Base-by-base conservation (phyloP, 1,139 yeast species). In the Hansenula sp. region DNA sequence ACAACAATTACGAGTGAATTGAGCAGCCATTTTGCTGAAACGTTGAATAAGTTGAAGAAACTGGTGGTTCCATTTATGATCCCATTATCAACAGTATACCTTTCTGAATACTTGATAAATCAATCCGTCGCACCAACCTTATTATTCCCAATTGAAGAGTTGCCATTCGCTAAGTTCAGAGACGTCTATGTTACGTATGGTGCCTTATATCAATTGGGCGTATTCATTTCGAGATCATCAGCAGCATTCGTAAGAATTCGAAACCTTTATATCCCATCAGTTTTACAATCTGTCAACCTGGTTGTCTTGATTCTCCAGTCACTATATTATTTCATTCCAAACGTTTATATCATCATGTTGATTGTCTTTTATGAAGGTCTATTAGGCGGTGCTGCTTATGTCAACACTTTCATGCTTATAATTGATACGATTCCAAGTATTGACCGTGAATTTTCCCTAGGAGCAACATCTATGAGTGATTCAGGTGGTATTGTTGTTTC, bases 121-220 rank as follows among this genome's bases (percentile, higher is more conserved):
- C 98, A 91, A 61, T 96, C 96, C 0, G 77, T 93, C 1, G 75
- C 96, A 0, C 97, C 97, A 0, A 91, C 97, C 0, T 66, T 91
- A 38, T 66, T 91, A 5, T 91, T 86, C 56, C 91, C 94, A 0
- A 57, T 89, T 10, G 77, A 80, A 1, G 74, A 76, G 10, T 48
- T 86, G 60, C 94, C 96, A 0, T 87, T 90, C 58, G 60, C 70
- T 3, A 69, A 77, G 18, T 88, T 78, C 61, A 72, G 98, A 50
- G 99, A 93, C 55, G 84, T 88, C 9, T 93, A 93, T 61, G 98
- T 93, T 19, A 83, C 90, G 0, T 93, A 93, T 59, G 96, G 96
- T n/a, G 85, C 95, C 7, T 63, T 91, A 3, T 93, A 93, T 59
- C 98, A 93, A 61, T 62, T 89, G 8, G 99, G 99, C 8, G 99